Evolutionary conservation across 345 rosid genomes (phyloP).

Genomic region (Camelina laxa): DNA sequence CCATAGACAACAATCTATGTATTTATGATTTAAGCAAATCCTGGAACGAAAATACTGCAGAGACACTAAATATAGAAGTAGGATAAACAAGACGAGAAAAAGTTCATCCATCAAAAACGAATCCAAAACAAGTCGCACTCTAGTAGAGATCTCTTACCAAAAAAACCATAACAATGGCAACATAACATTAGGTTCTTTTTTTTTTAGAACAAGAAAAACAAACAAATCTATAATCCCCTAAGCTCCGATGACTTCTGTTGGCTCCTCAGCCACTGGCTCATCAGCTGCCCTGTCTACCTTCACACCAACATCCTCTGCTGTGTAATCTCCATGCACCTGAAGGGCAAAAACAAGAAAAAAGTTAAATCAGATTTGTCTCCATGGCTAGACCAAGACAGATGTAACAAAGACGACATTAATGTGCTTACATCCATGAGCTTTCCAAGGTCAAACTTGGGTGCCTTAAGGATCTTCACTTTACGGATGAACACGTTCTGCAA

Average conservation of each 20-base stretch:
- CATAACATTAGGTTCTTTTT: slow-evolving; percentile 23
- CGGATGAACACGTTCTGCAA: slow-evolving; percentile 88
- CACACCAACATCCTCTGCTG: slow-evolving; percentile 47
- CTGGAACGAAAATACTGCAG: background rate
- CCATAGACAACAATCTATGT: too few relatives aligned
- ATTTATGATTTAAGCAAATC: background rate
- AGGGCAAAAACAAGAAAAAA: background rate
- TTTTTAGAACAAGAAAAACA: background rate
- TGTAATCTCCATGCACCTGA: slow-evolving; percentile 44
- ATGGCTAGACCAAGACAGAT: background rate
- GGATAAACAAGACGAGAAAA: background rate
- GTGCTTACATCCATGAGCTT: slow-evolving; percentile 79
- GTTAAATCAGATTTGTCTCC: background rate
- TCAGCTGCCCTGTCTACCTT: slow-evolving; percentile 45
- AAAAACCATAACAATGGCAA: slow-evolving; percentile 17
- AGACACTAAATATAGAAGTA: background rate
- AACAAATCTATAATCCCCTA: slow-evolving; percentile 34
- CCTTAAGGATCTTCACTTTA: slow-evolving; percentile 88
- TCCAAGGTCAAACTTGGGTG: slow-evolving; percentile 97
- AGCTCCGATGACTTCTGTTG: slow-evolving; percentile 43
- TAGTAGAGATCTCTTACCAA: background rate
- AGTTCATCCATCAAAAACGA: slow-evolving; percentile 35
- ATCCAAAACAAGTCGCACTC: slow-evolving; percentile 18
- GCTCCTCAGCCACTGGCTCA: slow-evolving; percentile 37
- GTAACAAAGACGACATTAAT: background rate